Evolutionary conservation across 1,139 yeast genomes (phyloP).

Genomic region (Taphrina sp.): DNA sequence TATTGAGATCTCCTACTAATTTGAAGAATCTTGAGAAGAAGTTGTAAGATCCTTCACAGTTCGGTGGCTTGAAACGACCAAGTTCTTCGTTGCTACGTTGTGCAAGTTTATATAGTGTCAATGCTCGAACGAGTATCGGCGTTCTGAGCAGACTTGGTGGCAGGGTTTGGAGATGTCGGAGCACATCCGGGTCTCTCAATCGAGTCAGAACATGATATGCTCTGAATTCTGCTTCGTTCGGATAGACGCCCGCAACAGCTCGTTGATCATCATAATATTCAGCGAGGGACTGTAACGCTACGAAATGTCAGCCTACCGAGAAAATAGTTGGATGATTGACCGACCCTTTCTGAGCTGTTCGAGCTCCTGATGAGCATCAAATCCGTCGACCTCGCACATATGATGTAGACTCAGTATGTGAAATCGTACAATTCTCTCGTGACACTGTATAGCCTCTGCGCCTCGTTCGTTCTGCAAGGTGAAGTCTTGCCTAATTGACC

Average conservation of each 20-base stretch:
- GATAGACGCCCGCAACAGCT: slow-evolving; percentile 63
- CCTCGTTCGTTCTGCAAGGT: slow-evolving; percentile 94
- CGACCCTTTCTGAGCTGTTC: slow-evolving; percentile 78
- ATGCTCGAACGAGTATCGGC: slow-evolving; percentile 65
- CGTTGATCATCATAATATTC: slow-evolving; percentile 85
- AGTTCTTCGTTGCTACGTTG: slow-evolving; percentile 56
- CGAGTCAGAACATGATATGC: slow-evolving; percentile 82
- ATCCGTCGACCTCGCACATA: slow-evolving; percentile 77
- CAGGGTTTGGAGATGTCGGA: slow-evolving; percentile 66
- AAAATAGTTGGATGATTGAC: background rate
- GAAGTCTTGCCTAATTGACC: slow-evolving; percentile 95
- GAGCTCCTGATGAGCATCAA: slow-evolving; percentile 89
- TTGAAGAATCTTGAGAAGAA: slow-evolving; percentile 66
- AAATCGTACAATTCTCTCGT: slow-evolving; percentile 85
- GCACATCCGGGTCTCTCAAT: slow-evolving; percentile 79
- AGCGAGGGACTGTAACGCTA: slow-evolving; percentile 76
- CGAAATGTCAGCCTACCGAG: slow-evolving; percentile 9
- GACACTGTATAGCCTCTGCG: slow-evolving; percentile 89
- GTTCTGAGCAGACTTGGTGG: slow-evolving; percentile 60
- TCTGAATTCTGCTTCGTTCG: slow-evolving; percentile 90
- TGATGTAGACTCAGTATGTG: slow-evolving; percentile 79
- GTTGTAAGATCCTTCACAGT: slow-evolving; percentile 62
- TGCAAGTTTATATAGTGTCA: slow-evolving; percentile 63
- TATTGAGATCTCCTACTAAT: slow-evolving; percentile 50
- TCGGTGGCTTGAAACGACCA: slow-evolving; percentile 57